phyloP scores from a whole-genome alignment of 192 early-diverging fungal species.

The Podila epicladia region DNA sequence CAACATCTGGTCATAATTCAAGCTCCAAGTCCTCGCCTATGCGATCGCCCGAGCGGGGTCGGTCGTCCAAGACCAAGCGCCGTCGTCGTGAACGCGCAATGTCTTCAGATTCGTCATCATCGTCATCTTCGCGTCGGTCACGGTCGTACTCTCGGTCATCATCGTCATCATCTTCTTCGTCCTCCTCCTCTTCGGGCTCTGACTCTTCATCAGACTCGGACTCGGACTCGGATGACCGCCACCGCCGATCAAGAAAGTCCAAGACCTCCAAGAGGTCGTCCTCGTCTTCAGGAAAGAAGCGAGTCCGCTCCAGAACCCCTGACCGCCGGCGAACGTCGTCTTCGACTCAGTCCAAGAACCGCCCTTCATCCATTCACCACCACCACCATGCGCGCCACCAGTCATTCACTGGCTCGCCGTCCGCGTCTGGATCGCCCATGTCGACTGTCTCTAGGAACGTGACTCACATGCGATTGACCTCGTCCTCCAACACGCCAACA shows the following conservation, averaged over 20 bases:
- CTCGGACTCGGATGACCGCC: constrained; percentile 4
- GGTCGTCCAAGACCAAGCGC: constrained; percentile 17
- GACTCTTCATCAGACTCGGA: constrained; percentile 12
- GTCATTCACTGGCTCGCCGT: not conserved
- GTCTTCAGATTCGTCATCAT: constrained; percentile 19
- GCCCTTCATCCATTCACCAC: not conserved
- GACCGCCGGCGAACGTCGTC: not conserved
- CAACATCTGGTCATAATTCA: not conserved
- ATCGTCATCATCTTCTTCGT: constrained; percentile 8
- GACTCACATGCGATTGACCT: constrained; percentile 1
- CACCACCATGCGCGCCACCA: not conserved
- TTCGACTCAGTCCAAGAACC: not conserved
- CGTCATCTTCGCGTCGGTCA: constrained; percentile 13
- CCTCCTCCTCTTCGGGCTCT: constrained; percentile 15
- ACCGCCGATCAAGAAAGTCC: constrained; percentile 1
- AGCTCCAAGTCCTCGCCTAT: constrained; percentile 9
- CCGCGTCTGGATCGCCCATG: not conserved
- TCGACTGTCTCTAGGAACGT: constrained; percentile 1
- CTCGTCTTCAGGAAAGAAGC: not conserved
- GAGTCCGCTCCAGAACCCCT: not conserved
- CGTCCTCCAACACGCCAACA: constrained; percentile 2
- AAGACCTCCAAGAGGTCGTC: not conserved
- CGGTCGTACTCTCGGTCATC: constrained; percentile 12
- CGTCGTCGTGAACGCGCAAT: constrained; percentile 18
- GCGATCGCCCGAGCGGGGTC: not conserved